Evolutionary conservation across 2,329 filamentous ascomycete species (phyloP), one percentile per base, ranked within the genome.

Genomic region (Aspergillus fructus): DNA sequence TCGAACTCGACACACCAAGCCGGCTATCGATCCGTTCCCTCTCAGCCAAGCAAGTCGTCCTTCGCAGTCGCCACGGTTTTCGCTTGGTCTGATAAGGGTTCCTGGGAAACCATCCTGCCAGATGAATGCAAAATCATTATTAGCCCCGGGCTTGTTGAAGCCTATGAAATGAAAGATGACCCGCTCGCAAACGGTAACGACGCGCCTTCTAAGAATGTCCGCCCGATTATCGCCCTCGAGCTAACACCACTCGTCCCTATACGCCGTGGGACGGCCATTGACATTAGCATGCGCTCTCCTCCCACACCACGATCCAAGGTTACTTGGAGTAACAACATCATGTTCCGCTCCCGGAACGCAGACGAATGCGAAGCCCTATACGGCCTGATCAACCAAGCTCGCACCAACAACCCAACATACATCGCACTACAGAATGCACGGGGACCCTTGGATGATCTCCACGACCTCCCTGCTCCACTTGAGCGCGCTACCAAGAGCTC

Each of bases 361-460:
- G 83, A 86, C 43, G 93, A 97, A 60, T 96, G 93, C 69, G 87
- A 89, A 63, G 83, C 84, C 37, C 81, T 99, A 4, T 99, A 97
- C 74, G 84, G 84, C 68, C 85, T 93, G 43, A 93, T 97, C 60
- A 96, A 97, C 74, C 84, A 89, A 59, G 88, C 93, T 19, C 89
- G 94, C 48, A 89, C 96, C 71, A 91, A 96, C 76, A 97, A 97
- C 71, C 89, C 91, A 53, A 93, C 92, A 54, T 97, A 93, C 76
- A 92, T 90, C 79, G 71, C 88, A 73, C 64, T 92, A 79, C 83
- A 91, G 81, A 82, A 89, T 78, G 77, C 96, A 81, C 78, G 91
- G 59, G 81, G 72, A 58, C 66, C 82, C 77, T 64, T 75, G 80
- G 85, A 61, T 80, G 85, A 63, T 84, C 85, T 62, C 76, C 84